These are phyloP conservation scores for Glebionis coronaria DNA, from an alignment of 129 eudicot species.

Conservation along the genomic window DNA sequence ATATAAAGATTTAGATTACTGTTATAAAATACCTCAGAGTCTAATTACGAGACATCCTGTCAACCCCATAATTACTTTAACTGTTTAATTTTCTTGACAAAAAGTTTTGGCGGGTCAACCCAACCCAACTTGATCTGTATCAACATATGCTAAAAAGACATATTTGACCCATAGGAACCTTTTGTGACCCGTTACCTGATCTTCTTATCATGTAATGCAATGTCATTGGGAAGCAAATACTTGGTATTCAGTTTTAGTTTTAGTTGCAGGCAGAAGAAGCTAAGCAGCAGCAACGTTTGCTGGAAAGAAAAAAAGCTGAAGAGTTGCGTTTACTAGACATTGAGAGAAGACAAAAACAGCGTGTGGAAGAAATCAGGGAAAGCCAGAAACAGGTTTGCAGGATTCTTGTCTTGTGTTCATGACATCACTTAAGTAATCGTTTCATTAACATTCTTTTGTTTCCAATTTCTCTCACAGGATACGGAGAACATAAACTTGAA, in stretches of 20 bases:
- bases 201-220: too few relatives aligned
- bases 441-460: neutral
- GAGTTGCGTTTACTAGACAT: constrained; percentile 56
- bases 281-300: constrained; percentile 40
- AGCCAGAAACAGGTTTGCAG: constrained; percentile 61
- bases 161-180: too few relatives aligned
- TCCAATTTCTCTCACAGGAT: constrained; percentile 31
- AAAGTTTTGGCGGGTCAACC: too few relatives aligned
- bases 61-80: too few relatives aligned
- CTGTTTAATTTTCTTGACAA: too few relatives aligned
- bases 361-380: constrained; percentile 77
- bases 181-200: too few relatives aligned
- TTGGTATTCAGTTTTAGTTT: neutral
- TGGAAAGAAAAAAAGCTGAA: constrained; percentile 64
- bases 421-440: neutral
- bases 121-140: too few relatives aligned
- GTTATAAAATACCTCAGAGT: too few relatives aligned
- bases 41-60: too few relatives aligned
- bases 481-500: constrained; percentile 68
- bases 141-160: too few relatives aligned
- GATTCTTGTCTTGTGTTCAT: constrained; percentile 4
- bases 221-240: neutral
- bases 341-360: constrained; percentile 77
- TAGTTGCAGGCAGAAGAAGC: constrained; percentile 75
- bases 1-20: too few relatives aligned